Evolutionary conservation across 805 yeast genomes (phyloP).

Genomic region (Myxozyma vanderwaltii): DNA sequence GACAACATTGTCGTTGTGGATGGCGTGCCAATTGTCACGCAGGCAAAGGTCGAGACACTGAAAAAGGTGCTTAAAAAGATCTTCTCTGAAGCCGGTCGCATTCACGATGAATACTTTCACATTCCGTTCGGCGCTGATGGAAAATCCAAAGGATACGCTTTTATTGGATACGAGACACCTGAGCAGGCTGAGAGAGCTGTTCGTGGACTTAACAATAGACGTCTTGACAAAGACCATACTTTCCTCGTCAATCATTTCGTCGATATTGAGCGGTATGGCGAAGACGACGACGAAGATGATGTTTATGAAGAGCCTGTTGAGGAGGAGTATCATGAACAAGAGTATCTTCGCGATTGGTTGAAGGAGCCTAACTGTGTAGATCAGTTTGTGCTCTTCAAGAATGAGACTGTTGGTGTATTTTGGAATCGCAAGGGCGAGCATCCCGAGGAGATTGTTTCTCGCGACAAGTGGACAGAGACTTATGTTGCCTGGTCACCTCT

Average conservation of each 20-base stretch:
- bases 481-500: constrained; percentile 89
- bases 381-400: constrained; percentile 78
- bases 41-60: constrained; percentile 77
- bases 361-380: constrained; percentile 87
- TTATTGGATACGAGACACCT: constrained; percentile 74
- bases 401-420: constrained; percentile 77
- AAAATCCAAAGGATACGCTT: constrained; percentile 75
- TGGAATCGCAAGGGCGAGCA: constrained; percentile 77
- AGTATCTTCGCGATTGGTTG: constrained; percentile 87
- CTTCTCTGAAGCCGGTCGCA: constrained; percentile 74
- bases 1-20: constrained; percentile 84
- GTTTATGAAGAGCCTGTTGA: constrained; percentile 68
- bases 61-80: constrained; percentile 83
- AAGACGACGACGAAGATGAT: constrained; percentile 55
- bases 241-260: constrained; percentile 77
- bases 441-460: constrained; percentile 76
- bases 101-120: constrained; percentile 63
- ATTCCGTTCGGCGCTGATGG: constrained; percentile 76
- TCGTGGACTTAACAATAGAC: constrained; percentile 79
- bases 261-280: constrained; percentile 79
- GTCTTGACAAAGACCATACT: constrained; percentile 91
- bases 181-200: constrained; percentile 77
- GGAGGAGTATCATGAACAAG: constrained; percentile 67
- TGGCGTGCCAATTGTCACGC: constrained; percentile 96
- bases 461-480: constrained; percentile 82